These are phyloP conservation scores for Auricularia sp. DNA, from an alignment of 768 basidiomycete species.

Conservation along the genomic window DNA sequence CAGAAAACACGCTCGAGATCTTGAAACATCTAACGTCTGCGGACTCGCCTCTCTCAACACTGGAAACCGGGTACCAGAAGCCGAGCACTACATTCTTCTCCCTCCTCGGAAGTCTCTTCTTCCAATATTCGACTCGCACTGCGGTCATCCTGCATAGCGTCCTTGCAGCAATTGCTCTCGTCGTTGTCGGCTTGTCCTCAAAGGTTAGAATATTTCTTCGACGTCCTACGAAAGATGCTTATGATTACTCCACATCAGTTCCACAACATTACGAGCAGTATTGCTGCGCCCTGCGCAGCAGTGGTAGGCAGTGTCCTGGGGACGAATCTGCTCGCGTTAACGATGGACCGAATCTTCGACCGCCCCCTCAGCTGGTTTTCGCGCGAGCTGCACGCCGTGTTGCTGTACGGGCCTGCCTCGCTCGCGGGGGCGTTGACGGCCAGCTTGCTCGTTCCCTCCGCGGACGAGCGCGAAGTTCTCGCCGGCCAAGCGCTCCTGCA, in stretches of 20 bases:
- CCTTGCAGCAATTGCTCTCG: neutral
- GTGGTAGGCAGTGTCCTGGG: conserved; percentile 26
- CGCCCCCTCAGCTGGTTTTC: conserved; percentile 83
- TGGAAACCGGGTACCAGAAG: conserved; percentile 38
- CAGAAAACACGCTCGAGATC: conserved; percentile 74
- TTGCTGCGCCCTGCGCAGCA: conserved; percentile 43
- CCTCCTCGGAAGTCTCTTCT: conserved; percentile 53
- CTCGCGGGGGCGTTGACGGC: conserved; percentile 25
- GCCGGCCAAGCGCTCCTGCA: conserved; percentile 53
- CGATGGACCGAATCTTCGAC: conserved; percentile 52
- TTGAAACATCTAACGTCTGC: conserved; percentile 61
- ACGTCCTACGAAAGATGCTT: conserved; percentile 4
- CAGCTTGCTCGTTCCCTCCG: conserved; percentile 34
- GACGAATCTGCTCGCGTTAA: conserved; percentile 60
- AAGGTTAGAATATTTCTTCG: conserved; percentile 25
- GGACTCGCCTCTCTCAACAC: conserved; percentile 55
- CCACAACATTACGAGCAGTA: conserved; percentile 16
- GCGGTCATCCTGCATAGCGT: conserved; percentile 25
- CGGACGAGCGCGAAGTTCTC: conserved; percentile 52
- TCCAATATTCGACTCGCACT: conserved; percentile 57
- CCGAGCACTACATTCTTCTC: conserved; percentile 74
- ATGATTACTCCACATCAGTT: no score
- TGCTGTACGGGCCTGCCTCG: conserved; percentile 71
- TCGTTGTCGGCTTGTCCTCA: neutral
- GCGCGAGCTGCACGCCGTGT: conserved; percentile 47